A percentile compares a stretch with the other conserved stretches of the same genome.
Conservation (phyloP, 805 yeast species). For the Candida ortonii region DNA sequence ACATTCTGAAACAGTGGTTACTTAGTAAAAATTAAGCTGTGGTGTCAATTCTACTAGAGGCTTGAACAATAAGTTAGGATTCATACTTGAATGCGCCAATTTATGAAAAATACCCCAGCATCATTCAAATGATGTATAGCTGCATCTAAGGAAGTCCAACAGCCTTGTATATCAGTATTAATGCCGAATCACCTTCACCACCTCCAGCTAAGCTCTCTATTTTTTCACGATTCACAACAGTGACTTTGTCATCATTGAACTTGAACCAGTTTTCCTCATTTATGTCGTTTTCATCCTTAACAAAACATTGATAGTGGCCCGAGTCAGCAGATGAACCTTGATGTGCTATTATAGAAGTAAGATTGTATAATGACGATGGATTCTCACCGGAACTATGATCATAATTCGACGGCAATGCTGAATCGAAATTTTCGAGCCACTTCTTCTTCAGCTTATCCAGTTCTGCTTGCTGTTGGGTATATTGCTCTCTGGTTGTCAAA, state of each 20-base stretch:
- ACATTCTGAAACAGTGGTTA: no score
- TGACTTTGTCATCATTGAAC: conserved; percentile 90
- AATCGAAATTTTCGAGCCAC: conserved; percentile 44
- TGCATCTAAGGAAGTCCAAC: conserved; percentile 61
- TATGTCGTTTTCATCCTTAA: conserved; percentile 62
- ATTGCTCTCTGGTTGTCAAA: conserved; percentile 51
- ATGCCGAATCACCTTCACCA: conserved; percentile 95
- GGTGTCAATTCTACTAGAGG: no score
- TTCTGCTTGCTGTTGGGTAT: conserved; percentile 52
- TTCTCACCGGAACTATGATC: conserved; percentile 61
- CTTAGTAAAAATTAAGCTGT: no score
- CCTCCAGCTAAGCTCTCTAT: conserved; percentile 92
- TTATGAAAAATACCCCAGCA: no score
- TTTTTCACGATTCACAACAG: conserved; percentile 71
- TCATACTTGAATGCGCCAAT: no score
- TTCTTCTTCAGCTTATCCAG: conserved; percentile 45
- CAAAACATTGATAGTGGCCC: conserved; percentile 94
- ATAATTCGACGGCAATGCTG: conserved; percentile 40
- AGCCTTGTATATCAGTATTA: conserved; percentile 81
- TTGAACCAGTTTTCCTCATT: conserved; percentile 85
- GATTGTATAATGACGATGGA: conserved; percentile 83
- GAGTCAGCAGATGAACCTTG: conserved; percentile 95
- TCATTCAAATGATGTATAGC: no score
- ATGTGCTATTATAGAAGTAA: conserved; percentile 83
- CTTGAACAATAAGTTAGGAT: no score